phyloP scores from a whole-genome alignment of 768 basidiomycete species.

The Sarcodon aspratus region DNA sequence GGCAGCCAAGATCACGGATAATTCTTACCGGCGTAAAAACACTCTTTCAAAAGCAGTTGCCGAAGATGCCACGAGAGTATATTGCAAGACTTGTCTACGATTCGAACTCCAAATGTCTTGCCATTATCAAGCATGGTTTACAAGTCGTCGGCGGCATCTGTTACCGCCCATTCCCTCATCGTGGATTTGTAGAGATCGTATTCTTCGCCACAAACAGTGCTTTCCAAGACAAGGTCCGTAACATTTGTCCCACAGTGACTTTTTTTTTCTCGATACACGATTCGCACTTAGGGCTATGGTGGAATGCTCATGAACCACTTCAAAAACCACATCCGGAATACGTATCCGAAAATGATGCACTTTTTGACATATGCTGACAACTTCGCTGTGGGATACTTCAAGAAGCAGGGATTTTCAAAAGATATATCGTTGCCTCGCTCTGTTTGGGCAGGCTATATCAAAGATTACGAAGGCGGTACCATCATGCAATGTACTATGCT shows the following conservation, averaged over 20 bases:
- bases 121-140: conserved; percentile 89
- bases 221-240: conserved; percentile 88
- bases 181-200: conserved; percentile 95
- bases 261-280: too few relatives aligned
- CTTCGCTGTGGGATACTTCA: conserved; percentile 98
- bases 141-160: conserved; percentile 98
- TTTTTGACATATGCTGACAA: conserved; percentile 99
- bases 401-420: conserved; percentile 98
- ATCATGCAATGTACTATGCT: conserved; percentile 99
- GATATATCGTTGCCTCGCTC: conserved; percentile 88
- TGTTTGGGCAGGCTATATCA: conserved; percentile 98
- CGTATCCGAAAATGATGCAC: conserved; percentile 82
- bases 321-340: conserved; percentile 80
- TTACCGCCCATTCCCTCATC: conserved; percentile 89
- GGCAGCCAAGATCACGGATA: conserved; percentile 61
- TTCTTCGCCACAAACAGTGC: conserved; percentile 97
- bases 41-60: conserved; percentile 92
- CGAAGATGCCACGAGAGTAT: conserved; percentile 98
- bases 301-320: conserved; percentile 98
- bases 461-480: conserved; percentile 98
- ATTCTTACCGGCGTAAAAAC: conserved; percentile 94
- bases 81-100: conserved; percentile 95
- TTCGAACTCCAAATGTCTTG: conserved; percentile 81
- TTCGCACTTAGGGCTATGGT: conserved; percentile 70
- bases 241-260: neutral